phyloP scores from a whole-genome alignment of 257 asterid genomes.

The Haberlea rhodopensis region DNA sequence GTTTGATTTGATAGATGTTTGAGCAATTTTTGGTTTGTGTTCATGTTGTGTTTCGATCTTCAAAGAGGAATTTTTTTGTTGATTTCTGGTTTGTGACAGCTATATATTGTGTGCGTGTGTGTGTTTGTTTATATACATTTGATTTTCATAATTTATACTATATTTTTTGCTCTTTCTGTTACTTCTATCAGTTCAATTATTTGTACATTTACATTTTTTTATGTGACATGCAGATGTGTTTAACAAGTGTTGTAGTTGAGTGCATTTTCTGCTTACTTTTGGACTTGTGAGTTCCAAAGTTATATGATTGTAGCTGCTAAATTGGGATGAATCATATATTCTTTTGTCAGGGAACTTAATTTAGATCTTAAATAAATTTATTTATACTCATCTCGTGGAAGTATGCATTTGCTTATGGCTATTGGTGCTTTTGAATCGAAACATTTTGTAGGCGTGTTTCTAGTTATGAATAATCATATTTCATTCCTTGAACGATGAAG shows the following conservation, averaged over 20 bases:
- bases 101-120: too few relatives aligned
- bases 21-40: not conserved
- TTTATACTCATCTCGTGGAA: not conserved
- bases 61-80: not conserved
- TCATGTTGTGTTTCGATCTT: not conserved
- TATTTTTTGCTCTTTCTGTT: too few relatives aligned
- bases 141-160: too few relatives aligned
- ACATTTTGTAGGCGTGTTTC: too few relatives aligned
- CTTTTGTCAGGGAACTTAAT: too few relatives aligned
- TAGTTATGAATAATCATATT: not conserved
- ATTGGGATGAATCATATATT: not conserved
- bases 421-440: too few relatives aligned
- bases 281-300: not conserved
- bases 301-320: not conserved
- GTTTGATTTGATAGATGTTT: conserved; percentile 18
- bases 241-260: too few relatives aligned
- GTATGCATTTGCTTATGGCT: not conserved
- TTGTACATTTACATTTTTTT: too few relatives aligned
- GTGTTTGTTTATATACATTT: too few relatives aligned
- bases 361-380: too few relatives aligned
- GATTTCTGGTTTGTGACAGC: not conserved
- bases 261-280: too few relatives aligned
- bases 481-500: not conserved
- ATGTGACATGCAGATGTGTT: not conserved
- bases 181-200: too few relatives aligned